Base-by-base conservation (phyloP, 2,329 filamentous ascomycete genomes). In the Talaromyces sp. region DNA sequence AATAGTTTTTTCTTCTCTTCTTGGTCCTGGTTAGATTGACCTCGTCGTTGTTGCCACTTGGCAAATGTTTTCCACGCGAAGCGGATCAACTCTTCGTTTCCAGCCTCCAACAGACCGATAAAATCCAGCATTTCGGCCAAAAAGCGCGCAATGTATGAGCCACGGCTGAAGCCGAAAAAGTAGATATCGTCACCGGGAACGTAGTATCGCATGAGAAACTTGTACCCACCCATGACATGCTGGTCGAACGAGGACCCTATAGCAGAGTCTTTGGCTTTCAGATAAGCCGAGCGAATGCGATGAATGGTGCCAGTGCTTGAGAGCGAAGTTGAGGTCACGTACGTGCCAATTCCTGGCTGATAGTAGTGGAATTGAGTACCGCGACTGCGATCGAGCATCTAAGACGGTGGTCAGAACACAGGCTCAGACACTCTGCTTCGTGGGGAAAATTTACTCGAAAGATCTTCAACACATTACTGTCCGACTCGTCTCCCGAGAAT, bases 101-200 rank as follows among this genome's bases (percentile, higher is more conserved):
- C 91, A 61, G 90, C 89, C 13, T 89, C 89, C 15, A 96, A 82
- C 0, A 96, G 82, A 1, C 92, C 92, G 63, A 95, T 88, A 69
- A 91, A 89, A 71, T 95, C 91, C 7, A 95, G 83, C 91, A 94
- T 94, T 73, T 95, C 91, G 0, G 91, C 90, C 0, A 92, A 78
- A 71, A 92, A 92, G 2, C 89, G 86, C 0, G 89, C 90, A 50
- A 90, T 89, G 71, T 92, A 92, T 1, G 89, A 85, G 19, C 90
- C 90, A 22, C 90, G 85, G 50, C 86, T 89, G 77, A 92, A 92
- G 0, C 90, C 90, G 66, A 91, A 91, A 77, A 91, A 86, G 73
- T 87, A 91, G 41, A 91, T 89, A 63, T 83, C 79, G 66, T 83
- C 80, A 11, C 81, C 81, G 0, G 85, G 83, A 52, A 82, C 82